phyloP scores from a whole-genome alignment of 2,329 filamentous ascomycete genomes.

The Penicillium aurantiogriseum region DNA sequence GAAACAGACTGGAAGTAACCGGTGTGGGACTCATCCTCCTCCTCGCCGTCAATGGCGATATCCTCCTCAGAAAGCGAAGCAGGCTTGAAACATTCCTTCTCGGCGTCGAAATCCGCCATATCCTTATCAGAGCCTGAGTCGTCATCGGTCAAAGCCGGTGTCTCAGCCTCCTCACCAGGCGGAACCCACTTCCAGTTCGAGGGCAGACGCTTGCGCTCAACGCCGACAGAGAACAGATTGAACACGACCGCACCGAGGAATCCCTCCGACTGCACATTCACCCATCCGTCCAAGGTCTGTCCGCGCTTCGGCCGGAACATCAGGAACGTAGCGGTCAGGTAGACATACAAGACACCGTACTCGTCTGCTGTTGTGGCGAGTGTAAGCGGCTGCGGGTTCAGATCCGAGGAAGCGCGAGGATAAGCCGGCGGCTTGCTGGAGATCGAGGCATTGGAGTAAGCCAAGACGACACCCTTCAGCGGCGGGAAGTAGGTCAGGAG shows the following conservation, averaged over 20 bases:
- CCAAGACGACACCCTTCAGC: constrained; percentile 57
- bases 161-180: constrained; percentile 43
- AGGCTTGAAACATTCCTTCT: constrained; percentile 43
- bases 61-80: constrained; percentile 34
- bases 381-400: constrained; percentile 40
- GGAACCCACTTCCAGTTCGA: constrained; percentile 76
- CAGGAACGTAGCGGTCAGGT: constrained; percentile 83
- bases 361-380: constrained; percentile 63
- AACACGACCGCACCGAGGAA: constrained; percentile 87
- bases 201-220: constrained; percentile 75
- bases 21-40: constrained; percentile 53
- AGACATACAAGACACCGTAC: constrained; percentile 81
- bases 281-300: constrained; percentile 71
- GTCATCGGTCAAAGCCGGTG: constrained; percentile 26
- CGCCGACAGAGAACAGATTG: constrained; percentile 87
- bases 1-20: constrained; percentile 74
- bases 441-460: constrained; percentile 50
- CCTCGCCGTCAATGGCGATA: constrained; percentile 41
- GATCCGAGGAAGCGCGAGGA: constrained; percentile 28
- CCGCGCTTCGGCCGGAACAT: constrained; percentile 75
- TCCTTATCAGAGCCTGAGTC: constrained; percentile 22
- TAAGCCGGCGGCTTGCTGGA: constrained; percentile 40
- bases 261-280: constrained; percentile 84
- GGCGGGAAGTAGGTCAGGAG: constrained; percentile 64
- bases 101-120: constrained; percentile 32